These are phyloP conservation scores for Onygenales sp. DNA, from an alignment of 2,329 filamentous ascomycete genomes.

Conservation along the genomic window DNA sequence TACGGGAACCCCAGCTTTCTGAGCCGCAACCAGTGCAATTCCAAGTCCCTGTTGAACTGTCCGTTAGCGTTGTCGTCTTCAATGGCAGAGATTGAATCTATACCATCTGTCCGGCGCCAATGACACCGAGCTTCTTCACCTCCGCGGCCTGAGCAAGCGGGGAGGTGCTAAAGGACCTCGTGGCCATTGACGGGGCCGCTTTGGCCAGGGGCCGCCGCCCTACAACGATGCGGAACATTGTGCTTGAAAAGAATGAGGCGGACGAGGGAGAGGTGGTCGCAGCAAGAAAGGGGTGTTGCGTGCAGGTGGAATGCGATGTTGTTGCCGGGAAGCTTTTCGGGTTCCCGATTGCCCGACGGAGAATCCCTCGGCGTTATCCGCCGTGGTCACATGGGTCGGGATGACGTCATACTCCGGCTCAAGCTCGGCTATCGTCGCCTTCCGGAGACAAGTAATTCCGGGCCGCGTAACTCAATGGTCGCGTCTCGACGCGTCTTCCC, in stretches of 20 bases:
- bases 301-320: background rate
- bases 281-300: background rate
- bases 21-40: slow-evolving; percentile 87
- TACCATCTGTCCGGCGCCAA: slow-evolving; percentile 96
- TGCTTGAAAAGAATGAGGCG: background rate
- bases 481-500: slow-evolving; percentile 21
- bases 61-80: background rate
- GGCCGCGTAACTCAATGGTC: slow-evolving; percentile 3
- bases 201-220: slow-evolving; percentile 21
- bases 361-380: background rate
- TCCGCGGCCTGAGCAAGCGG: slow-evolving; percentile 51
- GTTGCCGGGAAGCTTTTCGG: background rate
- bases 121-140: slow-evolving; percentile 79
- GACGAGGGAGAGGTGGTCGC: background rate
- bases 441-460: background rate
- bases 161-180: slow-evolving; percentile 60
- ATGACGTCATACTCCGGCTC: background rate
- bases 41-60: slow-evolving; percentile 62
- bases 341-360: background rate
- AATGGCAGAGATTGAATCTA: slow-evolving; percentile 17
- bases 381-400: background rate
- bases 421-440: background rate
- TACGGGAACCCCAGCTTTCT: slow-evolving; percentile 73
- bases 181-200: slow-evolving; percentile 25
- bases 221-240: slow-evolving; percentile 29